phyloP scores from a whole-genome alignment of 768 basidiomycete species.

The Boletus edulis region DNA sequence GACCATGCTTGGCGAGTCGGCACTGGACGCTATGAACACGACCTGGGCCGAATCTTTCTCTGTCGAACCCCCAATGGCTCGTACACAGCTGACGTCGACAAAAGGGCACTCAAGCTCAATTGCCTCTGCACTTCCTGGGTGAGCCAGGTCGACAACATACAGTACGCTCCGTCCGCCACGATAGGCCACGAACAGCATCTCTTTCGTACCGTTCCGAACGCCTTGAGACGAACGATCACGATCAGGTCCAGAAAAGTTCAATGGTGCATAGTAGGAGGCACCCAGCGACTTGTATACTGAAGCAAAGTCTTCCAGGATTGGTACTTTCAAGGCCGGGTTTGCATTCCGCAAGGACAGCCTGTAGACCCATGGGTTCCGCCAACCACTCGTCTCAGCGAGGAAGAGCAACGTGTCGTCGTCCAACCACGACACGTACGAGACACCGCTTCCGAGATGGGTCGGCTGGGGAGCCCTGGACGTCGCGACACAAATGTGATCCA shows the following conservation, averaged over 20 bases:
- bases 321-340: not conserved
- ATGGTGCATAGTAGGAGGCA: not conserved
- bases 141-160: not conserved
- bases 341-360: not conserved
- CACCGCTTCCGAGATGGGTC: not conserved
- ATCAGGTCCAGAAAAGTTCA: not conserved
- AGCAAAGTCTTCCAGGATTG: constrained; percentile 1
- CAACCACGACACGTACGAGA: constrained; percentile 3
- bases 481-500: not conserved
- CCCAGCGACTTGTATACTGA: constrained; percentile 1
- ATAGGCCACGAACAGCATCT: constrained; percentile 2
- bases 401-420: not conserved
- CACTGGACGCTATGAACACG: constrained; percentile 1
- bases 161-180: not conserved
- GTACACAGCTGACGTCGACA: constrained; percentile 4
- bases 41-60: not conserved
- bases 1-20: not conserved
- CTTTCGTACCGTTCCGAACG: not conserved
- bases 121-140: not conserved
- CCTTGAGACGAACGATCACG: too few relatives aligned
- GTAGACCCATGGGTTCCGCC: constrained; percentile 5
- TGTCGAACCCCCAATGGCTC: not conserved
- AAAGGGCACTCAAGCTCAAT: not conserved
- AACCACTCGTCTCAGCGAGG: constrained; percentile 3
- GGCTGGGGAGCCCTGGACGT: not conserved